Evolutionary conservation across 495 filamentous ascomycete genomes (phyloP).

Genomic region (Hypoxylon subgilvum): DNA sequence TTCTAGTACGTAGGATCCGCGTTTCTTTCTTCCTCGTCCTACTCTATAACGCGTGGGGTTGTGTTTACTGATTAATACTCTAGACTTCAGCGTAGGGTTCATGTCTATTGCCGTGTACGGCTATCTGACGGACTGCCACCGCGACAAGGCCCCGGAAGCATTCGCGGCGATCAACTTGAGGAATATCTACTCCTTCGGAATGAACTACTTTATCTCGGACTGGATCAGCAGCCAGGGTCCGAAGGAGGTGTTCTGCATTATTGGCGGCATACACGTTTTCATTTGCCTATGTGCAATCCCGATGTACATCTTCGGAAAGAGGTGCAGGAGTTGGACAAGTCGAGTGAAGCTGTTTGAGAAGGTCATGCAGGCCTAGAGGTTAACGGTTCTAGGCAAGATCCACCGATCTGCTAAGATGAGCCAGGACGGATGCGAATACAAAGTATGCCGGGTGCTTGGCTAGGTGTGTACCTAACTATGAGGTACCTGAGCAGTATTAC

Average conservation of each 20-base stretch:
- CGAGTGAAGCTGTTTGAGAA: conserved; percentile 38
- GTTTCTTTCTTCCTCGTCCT: too few relatives aligned
- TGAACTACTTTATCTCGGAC: conserved; percentile 52
- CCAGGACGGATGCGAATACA: not conserved
- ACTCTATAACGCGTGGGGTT: too few relatives aligned
- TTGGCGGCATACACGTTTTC: conserved; percentile 49
- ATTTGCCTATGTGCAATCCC: conserved; percentile 46
- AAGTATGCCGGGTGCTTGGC: too few relatives aligned
- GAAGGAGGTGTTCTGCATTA: conserved; percentile 48
- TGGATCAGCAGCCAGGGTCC: conserved; percentile 48
- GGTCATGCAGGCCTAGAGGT: conserved; percentile 30
- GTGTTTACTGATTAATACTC: too few relatives aligned
- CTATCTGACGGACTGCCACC: conserved; percentile 54
- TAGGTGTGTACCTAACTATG: too few relatives aligned
- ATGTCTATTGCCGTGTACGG: conserved; percentile 49
- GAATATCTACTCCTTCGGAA: conserved; percentile 55
- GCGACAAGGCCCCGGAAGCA: conserved; percentile 51
- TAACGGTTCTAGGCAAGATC: not conserved
- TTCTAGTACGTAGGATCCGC: too few relatives aligned
- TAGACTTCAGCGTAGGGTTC: conserved; percentile 53
- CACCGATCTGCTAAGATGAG: not conserved
- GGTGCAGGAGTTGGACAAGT: conserved; percentile 40
- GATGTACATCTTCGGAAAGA: conserved; percentile 55
- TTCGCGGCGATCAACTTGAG: conserved; percentile 52
- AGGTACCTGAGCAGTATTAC: too few relatives aligned